Evolutionary conservation across 2,329 filamentous ascomycete species (phyloP), one percentile per base, ranked within the genome.

Genomic region (Beauveria caledonica): DNA sequence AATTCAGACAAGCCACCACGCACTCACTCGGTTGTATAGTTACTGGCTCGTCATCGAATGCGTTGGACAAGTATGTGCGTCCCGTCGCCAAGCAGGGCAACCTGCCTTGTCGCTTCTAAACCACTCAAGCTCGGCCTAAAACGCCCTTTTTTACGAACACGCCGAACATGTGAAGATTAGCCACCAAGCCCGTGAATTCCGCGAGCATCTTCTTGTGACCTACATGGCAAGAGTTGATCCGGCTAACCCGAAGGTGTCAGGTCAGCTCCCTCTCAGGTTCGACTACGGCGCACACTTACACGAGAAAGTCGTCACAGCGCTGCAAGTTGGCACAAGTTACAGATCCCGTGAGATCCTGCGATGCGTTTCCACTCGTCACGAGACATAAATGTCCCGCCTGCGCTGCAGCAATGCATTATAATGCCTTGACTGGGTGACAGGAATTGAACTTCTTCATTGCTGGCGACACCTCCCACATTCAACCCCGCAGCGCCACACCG

Each of bases 401-500:
- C 51, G 39, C 56, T 40, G 25, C 48, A 45, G 25, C n/a, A 7
- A 36, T 49, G 33, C 54, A 49, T 48, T 39, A 36, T 9, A 6
- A 36, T 17, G 21, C 23, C 8, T 29, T 25, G 54, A 36, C 17
- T 48, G 39, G 17, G 25, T 57, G 8, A 23, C 10, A 7, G 10
- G 17, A 45, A 45, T 52, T 25, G 36, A 29, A 21, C 29, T 42
- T 21, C 21, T 39, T 58, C 54, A 42, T 40, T 27, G 44, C 54
- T 39, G 51, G 19, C 19, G 44, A 51, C 33, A 21, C 13, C 45
- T 25, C 25, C n/a, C 29, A 19, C 46, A 2, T 36, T 59, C 13
- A 45, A 59, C 48, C 56, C 56, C 48, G 45, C 48, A 59, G 36
- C 46, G 56, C 56, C 48, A 59, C 45, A 25, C 39, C n/a, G 39